phyloP scores from a whole-genome alignment of 192 early-diverging fungal species.

The Diversispora epigaea region DNA sequence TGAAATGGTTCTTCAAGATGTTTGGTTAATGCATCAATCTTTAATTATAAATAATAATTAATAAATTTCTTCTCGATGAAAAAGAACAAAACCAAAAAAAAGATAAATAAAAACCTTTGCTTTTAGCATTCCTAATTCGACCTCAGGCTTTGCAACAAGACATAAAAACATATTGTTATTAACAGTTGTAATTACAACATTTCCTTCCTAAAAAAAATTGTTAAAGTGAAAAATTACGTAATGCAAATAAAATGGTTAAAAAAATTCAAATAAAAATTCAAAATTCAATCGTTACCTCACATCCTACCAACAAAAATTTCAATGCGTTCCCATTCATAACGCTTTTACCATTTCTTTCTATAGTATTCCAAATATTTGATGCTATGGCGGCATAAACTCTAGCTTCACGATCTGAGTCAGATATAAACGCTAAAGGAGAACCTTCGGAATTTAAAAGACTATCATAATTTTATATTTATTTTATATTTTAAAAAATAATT shows the following conservation, averaged over 20 bases:
- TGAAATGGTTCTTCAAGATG: conserved; percentile 52
- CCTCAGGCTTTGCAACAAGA: conserved; percentile 48
- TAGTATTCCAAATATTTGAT: conserved; percentile 61
- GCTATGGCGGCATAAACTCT: conserved; percentile 59
- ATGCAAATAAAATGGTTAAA: neutral
- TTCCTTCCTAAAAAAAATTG: conserved; percentile 43
- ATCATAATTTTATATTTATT: neutral
- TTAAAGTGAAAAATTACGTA: neutral
- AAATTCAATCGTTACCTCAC: conserved; percentile 41
- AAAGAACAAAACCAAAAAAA: neutral
- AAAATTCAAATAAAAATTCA: neutral
- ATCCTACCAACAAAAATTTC: conserved; percentile 49
- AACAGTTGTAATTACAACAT: conserved; percentile 45
- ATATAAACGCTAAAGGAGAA: conserved; percentile 55
- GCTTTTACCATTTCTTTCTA: conserved; percentile 44
- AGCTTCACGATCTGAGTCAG: conserved; percentile 53
- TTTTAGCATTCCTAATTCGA: conserved; percentile 55
- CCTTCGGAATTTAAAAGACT: conserved; percentile 60
- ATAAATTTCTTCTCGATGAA: neutral
- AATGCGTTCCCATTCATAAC: conserved; percentile 35
- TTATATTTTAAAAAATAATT: too few species aligned
- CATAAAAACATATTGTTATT: conserved; percentile 54
- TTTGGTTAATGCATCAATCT: conserved; percentile 47
- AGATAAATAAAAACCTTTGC: conserved; percentile 43
- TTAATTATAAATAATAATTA: conserved; percentile 3